Base-by-base conservation (phyloP, 768 basidiomycete genomes). In the Dioszegia crocea region DNA sequence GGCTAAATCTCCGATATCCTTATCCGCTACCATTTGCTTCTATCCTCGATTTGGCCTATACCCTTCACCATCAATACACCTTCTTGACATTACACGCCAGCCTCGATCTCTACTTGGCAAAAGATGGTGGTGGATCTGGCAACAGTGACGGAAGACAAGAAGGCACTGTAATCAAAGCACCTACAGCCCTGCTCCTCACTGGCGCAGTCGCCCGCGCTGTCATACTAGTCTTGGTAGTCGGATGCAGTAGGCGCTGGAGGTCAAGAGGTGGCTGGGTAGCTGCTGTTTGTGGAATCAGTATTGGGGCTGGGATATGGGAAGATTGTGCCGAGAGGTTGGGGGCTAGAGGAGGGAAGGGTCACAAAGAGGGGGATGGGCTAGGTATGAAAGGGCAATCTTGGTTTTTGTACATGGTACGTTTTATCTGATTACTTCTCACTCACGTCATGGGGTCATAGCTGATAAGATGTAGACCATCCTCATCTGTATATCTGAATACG, bases 401-500 rank as follows among this genome's bases (percentile, higher is more conserved):
- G 9, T 59, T 61, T 23, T 50, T 65, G n/a, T 27, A 50, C 31
- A 36, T 46, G 19, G 57, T 59, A 21, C 45, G 51, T 53, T 47
- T 21, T 23, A 9, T 40, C 9, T 38, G 11, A 23, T 29, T 16
- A n/a, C 8, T 16, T 8, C 24, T 33, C 9, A 5, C 33, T 17
- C 14, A 17, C 8, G 1, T 24, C 55, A 31, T 33, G 27, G 45
- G 44, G 33, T 4, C 14, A 19, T 31, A 29, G 38, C 44, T 56
- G 39, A 54, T 29, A 46, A 6, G 21, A 24, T 21, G 9, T 41
- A 72, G 70, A 64, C 70, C 4, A 57, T 58, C 16, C 11, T 60
- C 1, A 59, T 72, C 12, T 54, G 67, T 14, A 52, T 56, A 33
- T 36, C 58, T 2, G 67, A 72, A 66, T 69, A 66, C 36, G 70